Evolutionary conservation across 441 rosid species (phyloP).

Genomic region (Lepidium campestre): DNA sequence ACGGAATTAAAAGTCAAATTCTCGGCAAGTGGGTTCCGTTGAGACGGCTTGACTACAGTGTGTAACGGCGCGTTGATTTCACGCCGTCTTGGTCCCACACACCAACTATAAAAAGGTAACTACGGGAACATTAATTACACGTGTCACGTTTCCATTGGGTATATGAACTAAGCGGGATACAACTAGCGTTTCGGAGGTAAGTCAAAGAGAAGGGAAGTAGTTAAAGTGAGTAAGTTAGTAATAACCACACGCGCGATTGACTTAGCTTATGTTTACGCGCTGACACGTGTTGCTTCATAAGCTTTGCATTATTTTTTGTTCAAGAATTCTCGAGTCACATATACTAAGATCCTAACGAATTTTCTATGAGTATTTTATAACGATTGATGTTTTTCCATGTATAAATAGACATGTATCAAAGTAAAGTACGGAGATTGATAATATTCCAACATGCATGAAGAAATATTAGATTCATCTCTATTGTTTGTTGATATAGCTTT

Average conservation of each 20-base stretch:
- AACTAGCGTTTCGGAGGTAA: neutral
- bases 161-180: neutral
- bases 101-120: neutral
- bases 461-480: too few relatives aligned
- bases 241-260: neutral
- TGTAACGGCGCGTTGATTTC: slow-evolving; percentile 8
- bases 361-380: too few relatives aligned
- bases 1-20: slow-evolving; percentile 19
- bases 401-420: too few relatives aligned
- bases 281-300: too few relatives aligned
- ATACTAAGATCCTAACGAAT: too few relatives aligned
- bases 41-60: neutral
- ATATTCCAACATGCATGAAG: too few relatives aligned
- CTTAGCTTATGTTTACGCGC: neutral
- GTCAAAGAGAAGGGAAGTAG: slow-evolving; percentile 5
- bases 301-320: too few relatives aligned
- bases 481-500: too few relatives aligned
- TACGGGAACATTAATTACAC: neutral
- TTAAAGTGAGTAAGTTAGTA: neutral
- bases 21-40: slow-evolving; percentile 8
- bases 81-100: neutral
- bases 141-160: neutral
- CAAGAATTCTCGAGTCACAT: too few relatives aligned
- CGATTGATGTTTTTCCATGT: too few relatives aligned
- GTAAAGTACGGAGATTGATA: too few relatives aligned